Base-by-base conservation (phyloP, 176 grass and related monocot genomes). In the Aegilops tauschii region DNA sequence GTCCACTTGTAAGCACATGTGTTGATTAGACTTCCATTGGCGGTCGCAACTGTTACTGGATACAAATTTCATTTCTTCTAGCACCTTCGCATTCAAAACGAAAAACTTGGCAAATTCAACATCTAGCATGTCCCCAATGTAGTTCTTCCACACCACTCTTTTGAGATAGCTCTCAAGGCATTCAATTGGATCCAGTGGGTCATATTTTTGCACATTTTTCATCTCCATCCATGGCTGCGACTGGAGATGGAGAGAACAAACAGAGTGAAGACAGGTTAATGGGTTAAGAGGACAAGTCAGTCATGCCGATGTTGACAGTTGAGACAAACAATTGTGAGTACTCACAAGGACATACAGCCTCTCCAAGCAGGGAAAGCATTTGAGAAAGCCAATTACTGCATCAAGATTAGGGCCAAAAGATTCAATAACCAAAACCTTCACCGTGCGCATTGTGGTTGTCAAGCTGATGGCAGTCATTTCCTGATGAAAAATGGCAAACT, bases 31-130 rank as follows among this genome's bases (percentile, higher is more conserved):
- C 31, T 8, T 61, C 50, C 76, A 78, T n/a, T 61, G 14, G 3
- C 35, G 2, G 1, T 36, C 20, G 29, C 11, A 34, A 3, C 32
- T 31, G 5, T 35, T 3, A 75, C 17, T 40, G 39, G 49, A 35
- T 73, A 11, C 37, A 29, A 50, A 50, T 10, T 76, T 76, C 44
- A 76, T 76, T 76, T 47, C 13, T 29, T 76, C 73, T 29, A 84
- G 69, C 54, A 31, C 69, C 34, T 45, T 61, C 8, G 54, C 69
- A 73, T 74, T 83, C 68, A 73, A 10, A 73, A 83, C 16, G 42
- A 83, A 73, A 54, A 61, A 62, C 1, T 83, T 83, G 69, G 82
- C 82, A 3, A 83, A 73, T 16, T 42, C 23, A 42, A 83, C 52
- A 74, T 73, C 52, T 13, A 16, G 23, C 25, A 9, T 42, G n/a